phyloP scores from a whole-genome alignment of 768 basidiomycete species.

The Psilocybe sp. region DNA sequence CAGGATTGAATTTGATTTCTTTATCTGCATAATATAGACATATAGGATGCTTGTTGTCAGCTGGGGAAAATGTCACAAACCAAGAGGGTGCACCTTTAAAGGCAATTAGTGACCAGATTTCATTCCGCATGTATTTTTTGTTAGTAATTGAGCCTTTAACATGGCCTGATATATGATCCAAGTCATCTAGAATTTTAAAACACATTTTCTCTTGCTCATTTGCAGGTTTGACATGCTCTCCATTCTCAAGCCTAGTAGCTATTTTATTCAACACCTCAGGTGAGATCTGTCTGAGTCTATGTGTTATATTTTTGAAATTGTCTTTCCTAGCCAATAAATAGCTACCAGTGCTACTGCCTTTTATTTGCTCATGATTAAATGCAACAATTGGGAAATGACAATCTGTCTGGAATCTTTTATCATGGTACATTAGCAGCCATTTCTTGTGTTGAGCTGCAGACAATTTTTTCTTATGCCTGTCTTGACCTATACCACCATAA shows the following conservation, averaged over 20 bases:
- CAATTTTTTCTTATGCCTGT: slow-evolving; percentile 6
- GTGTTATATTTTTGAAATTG: slow-evolving; percentile 22
- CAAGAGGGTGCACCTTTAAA: slow-evolving; percentile 24
- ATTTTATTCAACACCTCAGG: slow-evolving; percentile 15
- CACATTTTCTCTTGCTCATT: slow-evolving; percentile 20
- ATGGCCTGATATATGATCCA: slow-evolving; percentile 24
- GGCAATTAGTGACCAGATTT: slow-evolving; percentile 29
- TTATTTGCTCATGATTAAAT: slow-evolving; percentile 37
- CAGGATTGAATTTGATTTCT: slow-evolving; percentile 19
- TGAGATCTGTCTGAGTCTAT: slow-evolving; percentile 19
- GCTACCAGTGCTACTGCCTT: slow-evolving; percentile 18
- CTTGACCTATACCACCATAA: slow-evolving; percentile 18
- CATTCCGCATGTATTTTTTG: slow-evolving; percentile 24
- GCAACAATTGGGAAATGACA: slow-evolving; percentile 31
- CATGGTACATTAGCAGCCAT: slow-evolving; percentile 29
- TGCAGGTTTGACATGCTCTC: slow-evolving; percentile 13
- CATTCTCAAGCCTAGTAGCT: slow-evolving; percentile 13
- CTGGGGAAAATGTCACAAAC: slow-evolving; percentile 35
- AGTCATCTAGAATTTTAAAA: slow-evolving; percentile 18
- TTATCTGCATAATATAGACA: slow-evolving; percentile 30
- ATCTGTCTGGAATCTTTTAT: slow-evolving; percentile 35
- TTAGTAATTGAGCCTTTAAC: slow-evolving; percentile 21
- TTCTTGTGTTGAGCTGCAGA: slow-evolving; percentile 18
- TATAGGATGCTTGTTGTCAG: slow-evolving; percentile 29
- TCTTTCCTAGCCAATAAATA: slow-evolving; percentile 22